phyloP scores from a whole-genome alignment of 192 early-diverging fungal genomes.

The Backusella luteola region DNA sequence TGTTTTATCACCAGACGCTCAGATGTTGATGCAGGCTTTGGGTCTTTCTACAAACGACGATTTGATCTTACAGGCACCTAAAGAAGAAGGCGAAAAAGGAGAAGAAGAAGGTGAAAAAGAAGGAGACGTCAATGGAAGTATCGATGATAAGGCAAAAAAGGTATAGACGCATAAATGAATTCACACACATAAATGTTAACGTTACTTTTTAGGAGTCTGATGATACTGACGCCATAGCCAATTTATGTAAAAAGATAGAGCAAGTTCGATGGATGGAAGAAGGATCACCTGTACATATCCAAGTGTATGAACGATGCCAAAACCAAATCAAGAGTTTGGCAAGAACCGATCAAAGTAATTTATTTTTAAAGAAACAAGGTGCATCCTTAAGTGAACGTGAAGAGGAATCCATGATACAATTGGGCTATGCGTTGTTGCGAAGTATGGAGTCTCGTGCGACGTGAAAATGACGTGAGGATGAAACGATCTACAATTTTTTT shows the following conservation, averaged over 20 bases:
- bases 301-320: constrained; percentile 14
- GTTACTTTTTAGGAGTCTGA: background rate
- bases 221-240: constrained; percentile 8
- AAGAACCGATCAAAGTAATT: background rate
- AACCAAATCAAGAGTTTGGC: constrained; percentile 4
- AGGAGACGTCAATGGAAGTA: background rate
- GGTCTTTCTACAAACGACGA: constrained; percentile 17
- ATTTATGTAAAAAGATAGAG: constrained; percentile 11
- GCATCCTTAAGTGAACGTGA: background rate
- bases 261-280: constrained; percentile 4
- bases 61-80: background rate
- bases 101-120: background rate
- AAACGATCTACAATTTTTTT: background rate
- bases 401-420: constrained; percentile 19
- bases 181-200: background rate
- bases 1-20: constrained; percentile 20
- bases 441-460: constrained; percentile 5
- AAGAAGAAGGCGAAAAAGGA: background rate
- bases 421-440: constrained; percentile 14
- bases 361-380: constrained; percentile 13
- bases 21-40: constrained; percentile 15
- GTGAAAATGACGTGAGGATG: background rate
- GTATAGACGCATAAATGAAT: background rate
- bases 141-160: background rate
- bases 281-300: background rate